These are phyloP conservation scores for Wilcoxina mikolae DNA, from an alignment of 495 filamentous ascomycete species.

Conservation along the genomic window DNA sequence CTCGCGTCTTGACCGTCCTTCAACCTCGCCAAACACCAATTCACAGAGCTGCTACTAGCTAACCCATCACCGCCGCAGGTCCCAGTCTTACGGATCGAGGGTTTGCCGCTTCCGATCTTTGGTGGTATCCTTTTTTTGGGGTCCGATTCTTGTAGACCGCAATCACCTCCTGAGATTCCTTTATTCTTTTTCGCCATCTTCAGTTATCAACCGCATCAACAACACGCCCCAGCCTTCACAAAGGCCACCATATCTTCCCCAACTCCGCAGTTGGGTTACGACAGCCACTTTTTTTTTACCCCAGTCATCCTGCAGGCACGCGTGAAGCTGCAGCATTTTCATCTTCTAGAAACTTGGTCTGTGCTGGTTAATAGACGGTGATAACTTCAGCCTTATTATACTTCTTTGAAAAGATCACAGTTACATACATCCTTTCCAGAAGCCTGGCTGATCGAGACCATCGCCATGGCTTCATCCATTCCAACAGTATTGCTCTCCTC, in stretches of 20 bases:
- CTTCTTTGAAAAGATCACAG: not conserved
- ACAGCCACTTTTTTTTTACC: not conserved
- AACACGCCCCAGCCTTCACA: not conserved
- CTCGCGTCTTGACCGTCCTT: not conserved
- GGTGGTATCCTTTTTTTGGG: conserved; percentile 3
- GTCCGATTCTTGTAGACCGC: not conserved
- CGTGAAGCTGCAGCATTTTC: not conserved
- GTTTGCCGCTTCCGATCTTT: not conserved
- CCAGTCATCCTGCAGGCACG: not conserved
- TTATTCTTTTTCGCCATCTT: conserved; percentile 4
- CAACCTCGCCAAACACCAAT: not conserved
- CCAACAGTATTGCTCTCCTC: conserved; percentile 1
- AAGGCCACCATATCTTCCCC: not conserved
- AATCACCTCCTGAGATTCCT: conserved; percentile 7
- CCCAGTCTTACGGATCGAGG: not conserved
- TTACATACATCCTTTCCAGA: not conserved
- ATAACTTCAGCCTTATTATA: not conserved
- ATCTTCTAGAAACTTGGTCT: conserved; percentile 1
- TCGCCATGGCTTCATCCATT: conserved; percentile 17
- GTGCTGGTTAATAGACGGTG: not conserved
- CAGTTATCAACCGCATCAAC: not conserved
- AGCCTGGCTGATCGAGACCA: conserved; percentile 21
- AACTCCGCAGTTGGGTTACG: not conserved
- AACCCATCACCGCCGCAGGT: not conserved
- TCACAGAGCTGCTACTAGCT: not conserved